Conservation (phyloP, 768 basidiomycete species). For the Lactarius deliciosus region DNA sequence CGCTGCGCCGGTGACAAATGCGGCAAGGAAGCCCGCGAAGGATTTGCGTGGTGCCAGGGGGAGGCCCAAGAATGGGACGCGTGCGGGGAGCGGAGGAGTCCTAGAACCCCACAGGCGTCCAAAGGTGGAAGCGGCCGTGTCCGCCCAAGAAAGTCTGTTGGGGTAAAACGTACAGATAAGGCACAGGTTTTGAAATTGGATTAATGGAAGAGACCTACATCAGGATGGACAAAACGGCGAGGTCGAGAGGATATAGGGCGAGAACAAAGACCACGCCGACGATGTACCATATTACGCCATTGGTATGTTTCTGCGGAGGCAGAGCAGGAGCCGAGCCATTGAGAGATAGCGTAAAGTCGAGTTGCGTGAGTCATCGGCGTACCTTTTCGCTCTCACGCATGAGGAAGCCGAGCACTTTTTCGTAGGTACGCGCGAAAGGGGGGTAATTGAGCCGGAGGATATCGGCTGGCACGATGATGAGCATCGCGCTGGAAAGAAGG, state of each 20-base stretch:
- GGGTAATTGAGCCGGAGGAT: slow-evolving; percentile 66
- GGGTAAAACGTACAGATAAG: slow-evolving; percentile 8
- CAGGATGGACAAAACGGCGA: slow-evolving; percentile 86
- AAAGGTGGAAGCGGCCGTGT: slow-evolving; percentile 90
- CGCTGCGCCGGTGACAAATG: slow-evolving; percentile 64
- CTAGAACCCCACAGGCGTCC: slow-evolving; percentile 80
- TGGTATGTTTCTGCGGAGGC: slow-evolving; percentile 55
- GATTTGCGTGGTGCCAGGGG: slow-evolving; percentile 83
- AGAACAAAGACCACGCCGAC: slow-evolving; percentile 81
- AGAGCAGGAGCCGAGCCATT: neutral
- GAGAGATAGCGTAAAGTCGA: neutral
- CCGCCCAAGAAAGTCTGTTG: slow-evolving; percentile 88
- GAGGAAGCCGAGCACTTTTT: slow-evolving; percentile 69
- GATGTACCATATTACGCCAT: slow-evolving; percentile 92
- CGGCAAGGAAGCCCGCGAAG: slow-evolving; percentile 80
- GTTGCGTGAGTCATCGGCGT: slow-evolving; percentile 25
- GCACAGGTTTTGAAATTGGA: slow-evolving; percentile 2
- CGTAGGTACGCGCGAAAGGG: slow-evolving; percentile 67
- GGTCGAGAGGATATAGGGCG: slow-evolving; percentile 73
- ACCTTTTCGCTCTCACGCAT: slow-evolving; percentile 91
- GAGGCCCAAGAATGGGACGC: slow-evolving; percentile 48
- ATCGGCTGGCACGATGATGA: slow-evolving; percentile 72
- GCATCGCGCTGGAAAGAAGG: slow-evolving; percentile 63
- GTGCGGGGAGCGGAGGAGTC: slow-evolving; percentile 60
- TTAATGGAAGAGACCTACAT: slow-evolving; percentile 45